Percentiles rank a stretch among this genome's conserved stretches.
phyloP scores from a whole-genome alignment of 106 monocot genomes.

The Amphibolis antarctica region DNA sequence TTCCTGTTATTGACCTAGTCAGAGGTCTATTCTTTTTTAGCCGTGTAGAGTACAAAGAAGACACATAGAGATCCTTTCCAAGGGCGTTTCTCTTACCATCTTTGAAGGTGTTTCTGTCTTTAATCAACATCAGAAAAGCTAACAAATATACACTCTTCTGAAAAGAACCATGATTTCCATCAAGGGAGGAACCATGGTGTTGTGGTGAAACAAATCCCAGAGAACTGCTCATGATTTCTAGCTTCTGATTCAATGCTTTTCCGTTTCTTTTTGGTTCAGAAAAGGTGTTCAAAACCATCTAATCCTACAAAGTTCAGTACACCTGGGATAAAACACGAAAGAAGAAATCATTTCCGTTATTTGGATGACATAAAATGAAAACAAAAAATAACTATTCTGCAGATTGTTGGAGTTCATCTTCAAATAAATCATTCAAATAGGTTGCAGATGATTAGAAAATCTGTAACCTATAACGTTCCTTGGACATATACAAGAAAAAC shows the following conservation, averaged over 20 bases:
- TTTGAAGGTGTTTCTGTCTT: not conserved
- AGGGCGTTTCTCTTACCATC: not conserved
- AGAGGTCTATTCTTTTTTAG: not conserved
- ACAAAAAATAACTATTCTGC: too few species aligned
- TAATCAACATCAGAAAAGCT: not conserved
- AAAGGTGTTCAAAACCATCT: not conserved
- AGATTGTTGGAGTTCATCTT: too few species aligned
- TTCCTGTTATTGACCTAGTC: slow-evolving; percentile 1
- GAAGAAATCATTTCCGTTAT: not conserved
- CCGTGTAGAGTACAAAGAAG: not conserved
- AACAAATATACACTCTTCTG: not conserved
- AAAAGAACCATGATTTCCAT: not conserved
- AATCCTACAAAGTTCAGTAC: not conserved
- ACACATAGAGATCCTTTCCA: not conserved
- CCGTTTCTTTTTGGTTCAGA: not conserved
- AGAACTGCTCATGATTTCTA: not conserved
- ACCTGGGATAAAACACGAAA: not conserved
- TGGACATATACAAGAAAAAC: too few species aligned
- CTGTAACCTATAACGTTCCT: too few species aligned
- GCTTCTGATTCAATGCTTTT: not conserved
- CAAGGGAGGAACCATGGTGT: not conserved
- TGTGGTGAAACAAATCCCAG: not conserved
- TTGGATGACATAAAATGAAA: not conserved
- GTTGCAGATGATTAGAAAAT: too few species aligned
- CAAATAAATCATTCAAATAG: too few species aligned